phyloP scores from a whole-genome alignment of 148 eudicot species.

The Rhododendron ovatum region DNA sequence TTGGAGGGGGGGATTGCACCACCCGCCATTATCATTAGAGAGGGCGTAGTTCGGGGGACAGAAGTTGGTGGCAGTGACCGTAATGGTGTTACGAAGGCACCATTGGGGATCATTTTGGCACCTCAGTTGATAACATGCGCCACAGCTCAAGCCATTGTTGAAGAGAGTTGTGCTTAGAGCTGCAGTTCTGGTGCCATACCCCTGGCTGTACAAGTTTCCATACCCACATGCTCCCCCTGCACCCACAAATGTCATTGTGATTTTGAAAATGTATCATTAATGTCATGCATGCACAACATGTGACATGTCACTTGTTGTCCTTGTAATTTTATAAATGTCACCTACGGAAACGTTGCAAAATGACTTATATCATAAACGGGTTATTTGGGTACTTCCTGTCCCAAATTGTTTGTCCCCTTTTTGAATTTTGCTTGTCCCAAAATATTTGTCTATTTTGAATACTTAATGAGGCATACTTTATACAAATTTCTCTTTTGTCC shows the following conservation, averaged over 20 bases:
- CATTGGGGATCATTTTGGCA: constrained; percentile 28
- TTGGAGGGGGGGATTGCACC: constrained; percentile 49
- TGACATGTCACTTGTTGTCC: neutral
- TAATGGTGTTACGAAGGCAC: constrained; percentile 30
- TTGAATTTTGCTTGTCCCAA: neutral
- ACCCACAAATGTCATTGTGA: neutral
- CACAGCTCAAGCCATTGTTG: constrained; percentile 33
- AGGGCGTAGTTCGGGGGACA: constrained; percentile 42
- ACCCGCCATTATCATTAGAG: constrained; percentile 41
- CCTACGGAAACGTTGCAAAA: neutral
- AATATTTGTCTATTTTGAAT: too few relatives aligned
- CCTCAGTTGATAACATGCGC: constrained; percentile 34
- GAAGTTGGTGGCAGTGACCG: constrained; percentile 45
- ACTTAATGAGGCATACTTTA: too few relatives aligned
- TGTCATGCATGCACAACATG: neutral
- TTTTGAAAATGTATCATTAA: neutral
- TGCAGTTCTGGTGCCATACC: constrained; percentile 32
- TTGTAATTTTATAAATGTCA: neutral
- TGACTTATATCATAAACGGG: neutral
- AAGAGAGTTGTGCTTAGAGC: constrained; percentile 38
- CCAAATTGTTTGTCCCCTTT: constrained; percentile 1
- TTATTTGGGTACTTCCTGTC: neutral
- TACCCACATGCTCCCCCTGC: constrained; percentile 40
- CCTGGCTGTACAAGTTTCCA: constrained; percentile 29
- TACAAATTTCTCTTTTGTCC: neutral